phyloP scores from a whole-genome alignment of 768 basidiomycete species.

The Pleurotus eryngii region DNA sequence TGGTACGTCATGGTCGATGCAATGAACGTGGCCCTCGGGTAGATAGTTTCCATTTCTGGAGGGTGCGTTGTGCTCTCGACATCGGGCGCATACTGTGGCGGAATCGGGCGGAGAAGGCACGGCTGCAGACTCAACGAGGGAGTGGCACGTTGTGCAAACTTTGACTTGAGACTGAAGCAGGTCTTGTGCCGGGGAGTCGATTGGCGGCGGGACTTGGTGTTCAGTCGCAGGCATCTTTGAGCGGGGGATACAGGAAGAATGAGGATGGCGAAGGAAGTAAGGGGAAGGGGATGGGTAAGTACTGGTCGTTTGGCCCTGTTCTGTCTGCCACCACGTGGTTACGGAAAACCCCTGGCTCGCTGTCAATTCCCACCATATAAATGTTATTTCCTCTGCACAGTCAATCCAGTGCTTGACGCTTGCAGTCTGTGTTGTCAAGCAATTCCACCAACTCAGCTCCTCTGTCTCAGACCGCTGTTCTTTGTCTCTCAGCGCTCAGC shows the following conservation, averaged over 20 bases:
- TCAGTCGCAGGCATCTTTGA: constrained; percentile 47
- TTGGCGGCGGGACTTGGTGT: constrained; percentile 30
- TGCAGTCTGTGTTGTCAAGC: not conserved
- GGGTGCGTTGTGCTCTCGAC: not conserved
- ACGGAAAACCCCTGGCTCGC: not conserved
- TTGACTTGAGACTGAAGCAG: constrained; percentile 32
- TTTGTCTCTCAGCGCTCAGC: too few species aligned
- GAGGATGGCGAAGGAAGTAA: constrained; percentile 14
- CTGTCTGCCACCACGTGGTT: not conserved
- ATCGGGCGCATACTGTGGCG: constrained; percentile 3
- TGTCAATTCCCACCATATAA: not conserved
- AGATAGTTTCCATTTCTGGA: constrained; percentile 17
- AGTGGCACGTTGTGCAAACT: constrained; percentile 40
- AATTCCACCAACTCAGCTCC: not conserved
- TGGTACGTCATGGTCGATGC: constrained; percentile 21
- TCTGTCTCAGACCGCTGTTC: too few species aligned
- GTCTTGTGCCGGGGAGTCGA: constrained; percentile 21
- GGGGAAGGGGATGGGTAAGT: constrained; percentile 11
- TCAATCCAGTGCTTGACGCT: too few species aligned
- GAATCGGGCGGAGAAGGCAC: not conserved
- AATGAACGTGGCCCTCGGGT: constrained; percentile 21
- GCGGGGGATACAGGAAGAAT: constrained; percentile 12
- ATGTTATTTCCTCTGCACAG: not conserved
- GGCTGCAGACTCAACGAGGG: constrained; percentile 29
- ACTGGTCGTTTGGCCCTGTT: constrained; percentile 9